A percentile compares a stretch with the other conserved stretches of the same genome.
Conservation (phyloP, 2,329 filamentous ascomycete species). For the Phyllosticta citrichinensis region DNA sequence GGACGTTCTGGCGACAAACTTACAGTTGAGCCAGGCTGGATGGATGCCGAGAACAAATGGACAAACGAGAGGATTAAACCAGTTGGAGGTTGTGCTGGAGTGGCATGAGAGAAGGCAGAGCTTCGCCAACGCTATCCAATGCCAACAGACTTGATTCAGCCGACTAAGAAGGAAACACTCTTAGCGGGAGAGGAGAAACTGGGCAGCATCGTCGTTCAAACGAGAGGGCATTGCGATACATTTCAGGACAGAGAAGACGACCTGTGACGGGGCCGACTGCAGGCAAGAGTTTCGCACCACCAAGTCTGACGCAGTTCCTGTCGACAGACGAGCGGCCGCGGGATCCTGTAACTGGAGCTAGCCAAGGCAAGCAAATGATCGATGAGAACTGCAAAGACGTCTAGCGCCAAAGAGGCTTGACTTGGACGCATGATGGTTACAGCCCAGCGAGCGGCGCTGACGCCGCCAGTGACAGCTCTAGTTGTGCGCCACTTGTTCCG, state of each 20-base stretch:
- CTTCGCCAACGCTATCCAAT: not conserved
- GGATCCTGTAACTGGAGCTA: not conserved
- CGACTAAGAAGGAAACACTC: not conserved
- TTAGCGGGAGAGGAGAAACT: not conserved
- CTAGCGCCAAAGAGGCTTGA: not conserved
- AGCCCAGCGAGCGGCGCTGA: not conserved
- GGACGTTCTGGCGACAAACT: not conserved
- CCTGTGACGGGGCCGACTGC: not conserved
- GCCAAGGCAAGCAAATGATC: not conserved
- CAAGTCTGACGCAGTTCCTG: not conserved
- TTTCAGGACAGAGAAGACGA: not conserved
- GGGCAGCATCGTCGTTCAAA: not conserved
- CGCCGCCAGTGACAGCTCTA: not conserved
- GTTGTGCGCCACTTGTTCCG: not conserved
- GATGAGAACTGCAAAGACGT: not conserved
- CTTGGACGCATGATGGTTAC: not conserved
- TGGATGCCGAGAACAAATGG: constrained; percentile 4
- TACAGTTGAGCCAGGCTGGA: not conserved
- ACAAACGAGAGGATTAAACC: constrained; percentile 10
- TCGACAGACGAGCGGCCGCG: not conserved
- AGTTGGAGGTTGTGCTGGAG: not conserved
- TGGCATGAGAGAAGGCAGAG: not conserved
- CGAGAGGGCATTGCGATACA: not conserved
- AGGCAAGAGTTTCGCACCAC: not conserved
- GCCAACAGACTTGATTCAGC: not conserved